Evolutionary conservation across 2,329 filamentous ascomycete species (phyloP).

Genomic region (Colletotrichum cereale): DNA sequence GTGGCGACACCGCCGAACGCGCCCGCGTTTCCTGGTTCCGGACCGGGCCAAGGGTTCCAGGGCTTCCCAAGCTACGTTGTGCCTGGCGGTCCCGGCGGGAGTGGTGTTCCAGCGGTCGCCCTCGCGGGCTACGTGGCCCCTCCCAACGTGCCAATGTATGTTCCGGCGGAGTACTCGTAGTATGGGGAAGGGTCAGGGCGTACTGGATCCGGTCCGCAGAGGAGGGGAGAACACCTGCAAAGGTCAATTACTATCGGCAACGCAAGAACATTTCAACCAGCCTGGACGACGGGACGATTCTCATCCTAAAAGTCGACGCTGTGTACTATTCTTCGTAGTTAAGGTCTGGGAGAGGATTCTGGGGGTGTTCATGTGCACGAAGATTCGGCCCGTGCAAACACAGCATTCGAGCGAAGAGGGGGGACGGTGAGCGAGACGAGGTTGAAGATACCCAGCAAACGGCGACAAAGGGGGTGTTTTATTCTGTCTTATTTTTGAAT

Average conservation of each 20-base stretch:
- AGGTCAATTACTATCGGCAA: neutral
- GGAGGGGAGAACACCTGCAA: neutral
- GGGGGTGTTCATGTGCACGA: neutral
- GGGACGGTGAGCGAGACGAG: neutral
- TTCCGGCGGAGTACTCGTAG: slow-evolving; percentile 35
- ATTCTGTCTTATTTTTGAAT: neutral
- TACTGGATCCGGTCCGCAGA: neutral
- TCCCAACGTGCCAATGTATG: slow-evolving; percentile 32
- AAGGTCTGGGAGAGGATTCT: too few relatives aligned
- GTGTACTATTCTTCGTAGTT: too few relatives aligned
- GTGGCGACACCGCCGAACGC: neutral
- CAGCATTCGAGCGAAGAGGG: neutral
- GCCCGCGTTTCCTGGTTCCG: slow-evolving; percentile 21
- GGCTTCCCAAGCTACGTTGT: slow-evolving; percentile 24
- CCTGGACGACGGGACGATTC: neutral
- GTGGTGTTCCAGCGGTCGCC: neutral
- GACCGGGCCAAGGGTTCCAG: slow-evolving; percentile 6
- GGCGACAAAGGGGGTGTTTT: neutral
- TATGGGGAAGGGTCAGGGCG: neutral
- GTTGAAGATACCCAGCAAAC: slow-evolving; percentile 11
- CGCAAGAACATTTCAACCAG: neutral
- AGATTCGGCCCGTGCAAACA: neutral
- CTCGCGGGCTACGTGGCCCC: slow-evolving; percentile 15
- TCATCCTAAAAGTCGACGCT: neutral
- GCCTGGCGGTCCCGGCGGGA: slow-evolving; percentile 19